These are phyloP conservation scores for Lotmaria passim DNA, from an alignment of 208 protist species.

Conservation along the genomic window DNA sequence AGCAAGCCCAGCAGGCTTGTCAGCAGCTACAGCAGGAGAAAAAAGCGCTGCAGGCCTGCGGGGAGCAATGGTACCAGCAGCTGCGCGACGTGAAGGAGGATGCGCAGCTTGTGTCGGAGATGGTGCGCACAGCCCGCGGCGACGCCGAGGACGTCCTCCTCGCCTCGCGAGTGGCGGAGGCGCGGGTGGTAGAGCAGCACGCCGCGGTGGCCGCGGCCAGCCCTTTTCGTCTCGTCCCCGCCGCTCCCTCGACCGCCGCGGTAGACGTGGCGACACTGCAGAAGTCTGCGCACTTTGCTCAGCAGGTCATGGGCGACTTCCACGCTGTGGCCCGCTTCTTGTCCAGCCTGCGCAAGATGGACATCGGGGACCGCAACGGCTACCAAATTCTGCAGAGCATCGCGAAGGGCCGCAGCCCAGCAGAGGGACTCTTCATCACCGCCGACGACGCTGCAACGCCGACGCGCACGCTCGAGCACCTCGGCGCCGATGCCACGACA, in stretches of 20 bases:
- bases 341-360: conserved; percentile 71
- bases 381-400: conserved; percentile 51
- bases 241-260: not conserved
- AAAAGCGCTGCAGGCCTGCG: conserved; percentile 26
- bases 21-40: conserved; percentile 47
- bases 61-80: conserved; percentile 48
- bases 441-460: conserved; percentile 27
- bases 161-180: conserved; percentile 22
- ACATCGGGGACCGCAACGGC: conserved; percentile 56
- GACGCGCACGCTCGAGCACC: conserved; percentile 11
- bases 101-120: conserved; percentile 71
- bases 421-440: conserved; percentile 39
- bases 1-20: conserved; percentile 42
- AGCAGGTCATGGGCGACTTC: conserved; percentile 72
- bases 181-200: conserved; percentile 14
- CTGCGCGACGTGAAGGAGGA: conserved; percentile 70
- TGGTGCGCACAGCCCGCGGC: conserved; percentile 54
- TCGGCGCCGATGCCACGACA: conserved; percentile 4
- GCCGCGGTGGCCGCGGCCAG: conserved; percentile 20
- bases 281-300: conserved; percentile 54
- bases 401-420: conserved; percentile 39
- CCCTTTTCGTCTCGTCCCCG: not conserved
- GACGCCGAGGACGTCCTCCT: conserved; percentile 61
- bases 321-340: conserved; percentile 68
- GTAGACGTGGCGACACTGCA: conserved; percentile 23